Evolutionary conservation across 1,284 basidiomycete genomes (phyloP).

Genomic region (Cryptococcus sp.): DNA sequence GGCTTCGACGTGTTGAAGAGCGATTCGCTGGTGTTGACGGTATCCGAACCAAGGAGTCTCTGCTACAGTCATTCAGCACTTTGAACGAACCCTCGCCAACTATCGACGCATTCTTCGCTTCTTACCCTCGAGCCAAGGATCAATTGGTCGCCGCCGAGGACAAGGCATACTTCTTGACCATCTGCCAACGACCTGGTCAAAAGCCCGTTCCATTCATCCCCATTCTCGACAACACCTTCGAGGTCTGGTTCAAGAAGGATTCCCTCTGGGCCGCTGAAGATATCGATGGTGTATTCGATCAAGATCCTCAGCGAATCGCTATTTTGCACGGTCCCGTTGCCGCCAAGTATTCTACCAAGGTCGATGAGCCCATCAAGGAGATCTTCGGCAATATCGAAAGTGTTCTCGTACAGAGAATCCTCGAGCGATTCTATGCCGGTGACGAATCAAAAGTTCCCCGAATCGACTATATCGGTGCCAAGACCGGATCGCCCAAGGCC

Average conservation of each 20-base stretch:
- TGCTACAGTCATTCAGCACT: constrained; percentile 80
- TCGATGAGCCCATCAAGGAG: constrained; percentile 90
- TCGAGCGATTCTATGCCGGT: constrained; percentile 75
- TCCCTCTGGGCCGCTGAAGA: constrained; percentile 98
- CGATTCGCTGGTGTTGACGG: constrained; percentile 91
- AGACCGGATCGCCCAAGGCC: constrained; percentile 49
- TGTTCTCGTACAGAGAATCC: constrained; percentile 69
- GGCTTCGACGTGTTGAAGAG: constrained; percentile 94
- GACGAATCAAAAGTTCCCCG: constrained; percentile 74
- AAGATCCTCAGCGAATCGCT: constrained; percentile 95
- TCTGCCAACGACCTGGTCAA: constrained; percentile 90
- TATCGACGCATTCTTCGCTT: constrained; percentile 76
- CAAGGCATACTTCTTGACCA: constrained; percentile 89
- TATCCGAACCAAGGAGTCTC: constrained; percentile 67
- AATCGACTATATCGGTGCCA: constrained; percentile 77
- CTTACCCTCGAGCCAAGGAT: constrained; percentile 73
- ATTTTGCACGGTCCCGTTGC: constrained; percentile 97
- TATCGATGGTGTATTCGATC: constrained; percentile 96
- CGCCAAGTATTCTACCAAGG: constrained; percentile 76
- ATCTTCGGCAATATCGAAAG: constrained; percentile 83
- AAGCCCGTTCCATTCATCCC: constrained; percentile 99
- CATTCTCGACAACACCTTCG: constrained; percentile 86
- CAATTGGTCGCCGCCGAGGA: constrained; percentile 94
- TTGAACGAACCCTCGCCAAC: constrained; percentile 79
- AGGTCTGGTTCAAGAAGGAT: constrained; percentile 99